A percentile compares a stretch with the other conserved stretches of the same genome.
These are phyloP conservation scores for Scutellaria barbata DNA, from an alignment of 257 asterid species.

Conservation along the genomic window DNA sequence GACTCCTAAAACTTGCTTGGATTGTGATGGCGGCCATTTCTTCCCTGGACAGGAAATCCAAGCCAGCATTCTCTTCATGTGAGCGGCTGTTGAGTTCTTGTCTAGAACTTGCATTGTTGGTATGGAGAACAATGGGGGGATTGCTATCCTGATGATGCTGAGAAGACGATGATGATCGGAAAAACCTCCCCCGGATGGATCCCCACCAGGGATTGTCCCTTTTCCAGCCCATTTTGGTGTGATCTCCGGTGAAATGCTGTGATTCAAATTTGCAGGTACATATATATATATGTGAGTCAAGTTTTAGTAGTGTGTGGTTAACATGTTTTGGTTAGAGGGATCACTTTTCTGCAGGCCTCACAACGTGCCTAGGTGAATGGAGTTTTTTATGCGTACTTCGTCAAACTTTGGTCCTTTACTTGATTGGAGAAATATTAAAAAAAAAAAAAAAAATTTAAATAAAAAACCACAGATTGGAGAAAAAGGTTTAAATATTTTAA, in stretches of 20 bases:
- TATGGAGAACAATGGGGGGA: slow-evolving; percentile 41
- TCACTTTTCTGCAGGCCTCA: slow-evolving; percentile 28
- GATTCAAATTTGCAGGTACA: slow-evolving; percentile 20
- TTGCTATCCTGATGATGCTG: slow-evolving; percentile 30
- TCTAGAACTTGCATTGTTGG: slow-evolving; percentile 46
- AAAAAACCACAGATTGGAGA: no score
- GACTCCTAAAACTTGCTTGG: slow-evolving; percentile 73
- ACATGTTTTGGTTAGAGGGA: slow-evolving; percentile 34
- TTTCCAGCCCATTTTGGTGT: slow-evolving; percentile 24
- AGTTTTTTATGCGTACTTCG: not conserved
- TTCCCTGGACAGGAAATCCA: slow-evolving; percentile 48
- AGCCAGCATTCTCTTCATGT: slow-evolving; percentile 4
- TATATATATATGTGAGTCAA: slow-evolving; percentile 3
- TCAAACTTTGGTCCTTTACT: not conserved
- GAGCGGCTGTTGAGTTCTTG: slow-evolving; percentile 40
- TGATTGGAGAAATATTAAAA: no score
- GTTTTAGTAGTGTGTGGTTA: slow-evolving; percentile 34
- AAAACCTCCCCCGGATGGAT: slow-evolving; percentile 45
- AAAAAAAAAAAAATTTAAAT: not conserved
- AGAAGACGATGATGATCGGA: slow-evolving; percentile 40
- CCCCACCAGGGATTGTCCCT: slow-evolving; percentile 46
- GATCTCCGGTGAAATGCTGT: not conserved
- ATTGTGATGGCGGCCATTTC: slow-evolving; percentile 72
- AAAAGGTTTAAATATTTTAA: no score
- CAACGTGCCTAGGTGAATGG: slow-evolving; percentile 36